A percentile compares a stretch with the other conserved stretches of the same genome.
Evolutionary conservation across 345 rosid genomes (phyloP).

Genomic region (Euphorbia lathyris): DNA sequence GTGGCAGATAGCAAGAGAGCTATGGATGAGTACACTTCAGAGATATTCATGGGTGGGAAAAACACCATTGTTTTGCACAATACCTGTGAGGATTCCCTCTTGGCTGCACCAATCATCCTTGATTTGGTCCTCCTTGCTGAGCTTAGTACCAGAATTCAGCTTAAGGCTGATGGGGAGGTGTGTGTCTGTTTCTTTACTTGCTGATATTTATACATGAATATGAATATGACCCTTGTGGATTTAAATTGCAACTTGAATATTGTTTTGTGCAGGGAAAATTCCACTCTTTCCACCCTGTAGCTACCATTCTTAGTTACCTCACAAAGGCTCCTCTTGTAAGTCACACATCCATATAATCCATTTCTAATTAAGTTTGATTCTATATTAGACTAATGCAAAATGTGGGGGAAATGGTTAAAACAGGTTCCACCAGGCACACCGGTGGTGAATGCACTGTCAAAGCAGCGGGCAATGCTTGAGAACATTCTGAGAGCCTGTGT

Average conservation of each 20-base stretch:
- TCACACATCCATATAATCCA: not conserved
- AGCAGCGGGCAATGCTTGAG: conserved; percentile 98
- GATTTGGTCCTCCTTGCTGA: conserved; percentile 96
- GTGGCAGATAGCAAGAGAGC: conserved; percentile 99
- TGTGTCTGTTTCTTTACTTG: not conserved
- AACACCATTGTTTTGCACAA: conserved; percentile 92
- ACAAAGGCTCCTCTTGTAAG: conserved; percentile 98
- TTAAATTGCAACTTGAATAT: not conserved
- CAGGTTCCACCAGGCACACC: conserved; percentile 98
- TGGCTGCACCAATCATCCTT: conserved; percentile 95
- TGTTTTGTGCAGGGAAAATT: conserved; percentile 64
- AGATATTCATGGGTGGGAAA: conserved; percentile 96
- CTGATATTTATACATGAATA: no score
- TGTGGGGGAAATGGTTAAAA: no score
- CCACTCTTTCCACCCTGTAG: conserved; percentile 97
- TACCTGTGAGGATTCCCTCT: conserved; percentile 93
- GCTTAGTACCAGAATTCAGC: conserved; percentile 83
- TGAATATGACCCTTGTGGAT: not conserved
- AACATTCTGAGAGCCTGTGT: conserved; percentile 91
- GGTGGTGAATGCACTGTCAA: conserved; percentile 89
- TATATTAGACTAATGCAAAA: no score
- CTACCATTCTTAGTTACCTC: conserved; percentile 95
- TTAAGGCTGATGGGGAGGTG: conserved; percentile 86
- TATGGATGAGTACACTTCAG: conserved; percentile 98
- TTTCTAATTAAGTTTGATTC: no score